Base-by-base conservation (phyloP, 768 basidiomycete genomes). In the Boletus insuetus region DNA sequence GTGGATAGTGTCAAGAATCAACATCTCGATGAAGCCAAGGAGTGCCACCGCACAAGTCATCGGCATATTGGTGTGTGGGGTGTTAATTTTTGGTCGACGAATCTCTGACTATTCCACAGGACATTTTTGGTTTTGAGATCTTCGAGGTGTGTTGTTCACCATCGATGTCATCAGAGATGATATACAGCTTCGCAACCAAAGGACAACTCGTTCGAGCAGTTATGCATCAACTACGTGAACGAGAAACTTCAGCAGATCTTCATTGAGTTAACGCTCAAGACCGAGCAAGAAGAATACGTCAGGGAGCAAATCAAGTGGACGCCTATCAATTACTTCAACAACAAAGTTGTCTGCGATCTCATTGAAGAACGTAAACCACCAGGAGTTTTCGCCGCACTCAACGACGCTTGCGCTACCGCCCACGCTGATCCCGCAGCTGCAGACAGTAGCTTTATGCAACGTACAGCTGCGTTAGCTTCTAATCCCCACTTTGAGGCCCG, bases 191-290 rank as follows among this genome's bases (percentile, higher is more conserved):
- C 17, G 17, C 44, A 49, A 63, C 88, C 31, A 20, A 62, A 94
- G 89, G 91, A 94, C 71, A 96, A 96, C 72, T 94, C 92, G 6
- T 94, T 95, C 67, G 94, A 95, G 69, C 94, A 99, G 73, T 84
- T 99, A 19, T 99, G 97, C 77, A 99, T 99, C 81, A 99, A 99
- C 78, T 99, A 99, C 65, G 97, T 98, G 76, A 99, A 99, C 79
- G 97, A 99, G 75, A 99, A 99, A 74, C 82, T 99, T 24, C 96
- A 99, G 65, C 96, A 96, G 69, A 99, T 98, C 66, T 99, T 99
- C 76, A 99, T 99, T 65, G 95, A 99, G 72, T 80, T 99, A 47
- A 99, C 97, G 0, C 79, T 99, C 68, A 99, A 99, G 79, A 94
- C 96, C 17, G 97, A 99, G 69, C 97, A 99, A 72, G 97, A 99